A percentile compares a stretch with the other conserved stretches of the same genome.
phyloP scores from a whole-genome alignment of 257 asterid species.

The Lavandula angustifolia region DNA sequence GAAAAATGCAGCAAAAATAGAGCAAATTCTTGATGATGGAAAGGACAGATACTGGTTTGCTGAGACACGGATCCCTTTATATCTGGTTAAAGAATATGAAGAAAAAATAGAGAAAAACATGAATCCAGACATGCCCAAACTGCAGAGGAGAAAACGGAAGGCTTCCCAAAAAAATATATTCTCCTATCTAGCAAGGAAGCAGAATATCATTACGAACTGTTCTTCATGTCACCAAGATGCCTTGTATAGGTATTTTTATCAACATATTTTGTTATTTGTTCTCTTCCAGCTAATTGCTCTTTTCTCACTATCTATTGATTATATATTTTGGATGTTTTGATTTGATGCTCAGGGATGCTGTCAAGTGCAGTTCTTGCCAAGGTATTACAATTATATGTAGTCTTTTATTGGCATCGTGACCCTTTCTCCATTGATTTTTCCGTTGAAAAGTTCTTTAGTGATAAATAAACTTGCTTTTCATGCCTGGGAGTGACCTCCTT shows the following conservation, averaged over 20 bases:
- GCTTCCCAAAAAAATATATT: conserved; percentile 52
- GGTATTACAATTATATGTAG: conserved; percentile 45
- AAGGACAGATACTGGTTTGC: conserved; percentile 80
- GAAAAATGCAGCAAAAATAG: conserved; percentile 65
- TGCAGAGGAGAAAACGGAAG: conserved; percentile 48
- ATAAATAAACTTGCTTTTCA: conserved; percentile 3
- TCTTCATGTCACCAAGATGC: conserved; percentile 63
- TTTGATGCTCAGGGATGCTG: conserved; percentile 61
- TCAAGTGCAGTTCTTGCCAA: conserved; percentile 74
- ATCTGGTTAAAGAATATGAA: conserved; percentile 79
- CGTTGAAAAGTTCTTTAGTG: not conserved
- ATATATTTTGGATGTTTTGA: conserved; percentile 33
- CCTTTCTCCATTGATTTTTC: not conserved
- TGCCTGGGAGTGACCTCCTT: conserved; percentile 5
- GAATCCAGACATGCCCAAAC: conserved; percentile 45
- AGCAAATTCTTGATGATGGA: conserved; percentile 53
- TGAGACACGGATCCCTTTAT: conserved; percentile 72
- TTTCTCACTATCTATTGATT: conserved; percentile 11
- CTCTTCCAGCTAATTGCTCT: conserved; percentile 17
- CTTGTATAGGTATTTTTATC: conserved; percentile 53
- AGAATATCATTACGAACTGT: conserved; percentile 54
- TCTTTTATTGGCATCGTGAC: conserved; percentile 12
- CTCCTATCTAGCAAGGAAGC: conserved; percentile 55
- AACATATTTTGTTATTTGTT: conserved; percentile 10
- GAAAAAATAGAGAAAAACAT: conserved; percentile 45